Conservation (phyloP, 139 green algal genomes). For the Nannochloris sp. region DNA sequence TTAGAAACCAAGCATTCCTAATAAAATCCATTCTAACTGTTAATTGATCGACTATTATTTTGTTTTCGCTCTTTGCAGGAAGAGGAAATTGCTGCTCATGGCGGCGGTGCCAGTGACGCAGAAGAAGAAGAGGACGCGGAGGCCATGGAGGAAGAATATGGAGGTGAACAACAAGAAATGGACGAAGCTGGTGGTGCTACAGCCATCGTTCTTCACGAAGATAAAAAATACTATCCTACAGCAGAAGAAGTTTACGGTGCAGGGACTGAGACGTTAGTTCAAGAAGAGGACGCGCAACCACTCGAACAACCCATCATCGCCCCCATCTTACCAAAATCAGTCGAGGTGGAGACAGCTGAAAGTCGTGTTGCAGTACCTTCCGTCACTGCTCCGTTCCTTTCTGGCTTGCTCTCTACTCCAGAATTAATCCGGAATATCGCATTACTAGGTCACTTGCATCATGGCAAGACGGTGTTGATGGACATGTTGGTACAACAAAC, state of each 20-base stretch:
- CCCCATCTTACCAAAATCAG: constrained; percentile 63
- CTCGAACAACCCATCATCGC: constrained; percentile 96
- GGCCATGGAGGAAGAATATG: constrained; percentile 27
- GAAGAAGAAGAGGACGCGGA: constrained; percentile 31
- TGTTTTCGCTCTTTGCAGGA: too few relatives aligned
- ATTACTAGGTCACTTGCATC: constrained; percentile 91
- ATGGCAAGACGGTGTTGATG: constrained; percentile 95
- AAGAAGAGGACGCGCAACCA: constrained; percentile 97
- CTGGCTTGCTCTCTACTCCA: constrained; percentile 51
- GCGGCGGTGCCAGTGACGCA: not conserved
- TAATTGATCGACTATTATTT: too few relatives aligned
- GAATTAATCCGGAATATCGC: constrained; percentile 86
- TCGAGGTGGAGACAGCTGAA: constrained; percentile 52
- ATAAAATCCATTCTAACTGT: too few relatives aligned
- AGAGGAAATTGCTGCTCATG: constrained; percentile 21
- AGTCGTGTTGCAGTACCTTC: constrained; percentile 41
- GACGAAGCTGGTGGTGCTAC: constrained; percentile 44
- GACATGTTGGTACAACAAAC: constrained; percentile 98
- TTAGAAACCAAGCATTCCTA: too few relatives aligned
- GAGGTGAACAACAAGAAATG: not conserved
- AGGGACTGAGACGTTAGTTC: constrained; percentile 88
- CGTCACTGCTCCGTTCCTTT: constrained; percentile 69
- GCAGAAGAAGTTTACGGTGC: constrained; percentile 89
- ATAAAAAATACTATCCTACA: constrained; percentile 99
- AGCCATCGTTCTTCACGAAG: constrained; percentile 86